These are phyloP conservation scores for Bimuria novae-zelandiae DNA, from an alignment of 2,329 filamentous ascomycete species.

Conservation along the genomic window DNA sequence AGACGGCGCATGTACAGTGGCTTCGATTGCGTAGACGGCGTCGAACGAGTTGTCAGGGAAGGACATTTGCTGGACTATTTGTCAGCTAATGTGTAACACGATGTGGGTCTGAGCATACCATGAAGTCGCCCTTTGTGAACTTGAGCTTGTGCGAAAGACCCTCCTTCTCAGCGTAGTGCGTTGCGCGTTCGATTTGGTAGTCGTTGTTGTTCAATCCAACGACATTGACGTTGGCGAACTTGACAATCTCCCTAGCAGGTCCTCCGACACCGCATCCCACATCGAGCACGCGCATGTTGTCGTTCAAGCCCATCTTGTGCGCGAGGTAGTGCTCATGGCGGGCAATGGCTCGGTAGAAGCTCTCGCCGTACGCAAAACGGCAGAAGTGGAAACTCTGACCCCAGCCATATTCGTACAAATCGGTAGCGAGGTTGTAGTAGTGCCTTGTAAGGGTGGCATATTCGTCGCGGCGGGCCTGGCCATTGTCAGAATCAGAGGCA, in stretches of 20 bases:
- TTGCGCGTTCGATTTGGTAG: constrained; percentile 97
- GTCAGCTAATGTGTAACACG: constrained; percentile 14
- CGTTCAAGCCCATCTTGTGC: constrained; percentile 81
- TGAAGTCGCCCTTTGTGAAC: constrained; percentile 96
- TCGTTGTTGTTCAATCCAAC: constrained; percentile 98
- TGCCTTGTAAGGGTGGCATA: constrained; percentile 94
- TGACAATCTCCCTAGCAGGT: constrained; percentile 92
- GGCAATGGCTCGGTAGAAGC: constrained; percentile 88
- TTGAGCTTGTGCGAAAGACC: constrained; percentile 77
- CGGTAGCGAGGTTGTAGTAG: constrained; percentile 97
- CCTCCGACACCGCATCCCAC: constrained; percentile 97
- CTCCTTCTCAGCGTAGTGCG: constrained; percentile 79
- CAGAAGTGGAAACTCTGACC: constrained; percentile 97
- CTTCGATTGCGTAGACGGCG: constrained; percentile 95
- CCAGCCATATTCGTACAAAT: constrained; percentile 97
- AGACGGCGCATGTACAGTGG: constrained; percentile 90
- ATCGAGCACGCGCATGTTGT: constrained; percentile 88
- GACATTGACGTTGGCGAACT: constrained; percentile 88
- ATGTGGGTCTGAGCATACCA: constrained; percentile 56
- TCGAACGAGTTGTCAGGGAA: constrained; percentile 93
- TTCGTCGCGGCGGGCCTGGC: constrained; percentile 77
- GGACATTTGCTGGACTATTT: constrained; percentile 73
- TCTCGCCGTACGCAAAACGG: constrained; percentile 84
- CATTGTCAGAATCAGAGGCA: constrained; percentile 21
- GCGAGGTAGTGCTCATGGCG: constrained; percentile 98